Evolutionary conservation across 2,329 filamentous ascomycete species (phyloP).

Genomic region (Colletotrichum aenigma): DNA sequence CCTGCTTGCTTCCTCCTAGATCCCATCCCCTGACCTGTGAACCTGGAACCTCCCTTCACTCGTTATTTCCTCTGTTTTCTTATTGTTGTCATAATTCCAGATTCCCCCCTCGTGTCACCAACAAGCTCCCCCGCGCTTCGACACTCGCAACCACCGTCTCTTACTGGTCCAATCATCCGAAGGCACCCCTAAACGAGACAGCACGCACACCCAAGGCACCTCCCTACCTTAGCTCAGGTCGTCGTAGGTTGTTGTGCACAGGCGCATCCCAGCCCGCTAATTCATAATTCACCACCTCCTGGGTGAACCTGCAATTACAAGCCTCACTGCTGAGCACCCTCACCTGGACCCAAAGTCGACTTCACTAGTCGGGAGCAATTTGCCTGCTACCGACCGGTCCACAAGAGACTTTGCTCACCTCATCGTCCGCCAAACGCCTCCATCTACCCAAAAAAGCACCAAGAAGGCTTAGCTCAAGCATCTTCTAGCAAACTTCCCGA

Average conservation of each 20-base stretch:
- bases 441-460: neutral
- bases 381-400: neutral
- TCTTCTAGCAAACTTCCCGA: neutral
- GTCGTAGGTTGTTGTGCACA: slow-evolving; percentile 2
- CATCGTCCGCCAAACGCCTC: neutral
- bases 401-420: neutral
- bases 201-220: neutral
- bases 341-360: neutral
- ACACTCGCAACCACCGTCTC: neutral
- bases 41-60: slow-evolving; percentile 8
- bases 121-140: neutral
- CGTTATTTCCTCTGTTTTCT: neutral
- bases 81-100: neutral
- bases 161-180: slow-evolving; percentile 8
- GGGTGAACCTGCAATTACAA: slow-evolving; percentile 14
- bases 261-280: slow-evolving; percentile 2
- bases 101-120: neutral
- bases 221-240: neutral
- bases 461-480: neutral
- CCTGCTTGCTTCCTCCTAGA: slow-evolving; percentile 1
- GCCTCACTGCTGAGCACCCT: neutral
- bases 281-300: neutral
- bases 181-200: neutral
- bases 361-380: neutral
- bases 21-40: slow-evolving; percentile 5